phyloP scores from a whole-genome alignment of 441 rosid species.

The Isatis lusitanica region DNA sequence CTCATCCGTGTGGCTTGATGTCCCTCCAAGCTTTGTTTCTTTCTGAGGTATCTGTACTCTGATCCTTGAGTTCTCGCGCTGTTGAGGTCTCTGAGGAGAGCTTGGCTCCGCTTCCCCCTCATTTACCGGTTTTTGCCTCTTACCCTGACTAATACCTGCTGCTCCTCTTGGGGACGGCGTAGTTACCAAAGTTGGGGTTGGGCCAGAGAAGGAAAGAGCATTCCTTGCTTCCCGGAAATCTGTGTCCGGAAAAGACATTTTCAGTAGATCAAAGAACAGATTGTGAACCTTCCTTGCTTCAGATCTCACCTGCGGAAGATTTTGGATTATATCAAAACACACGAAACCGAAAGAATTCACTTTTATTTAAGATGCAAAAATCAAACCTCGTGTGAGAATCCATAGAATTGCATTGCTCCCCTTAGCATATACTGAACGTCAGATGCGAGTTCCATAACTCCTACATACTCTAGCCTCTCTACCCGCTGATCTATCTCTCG shows the following conservation, averaged over 20 bases:
- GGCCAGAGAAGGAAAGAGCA: conserved; percentile 68
- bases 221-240: conserved; percentile 85
- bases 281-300: conserved; percentile 98
- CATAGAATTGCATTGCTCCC: conserved; percentile 85
- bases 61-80: conserved; percentile 67
- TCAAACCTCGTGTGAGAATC: conserved; percentile 90
- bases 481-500: conserved; percentile 86
- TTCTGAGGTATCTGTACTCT: conserved; percentile 67
- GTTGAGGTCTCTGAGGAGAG: conserved; percentile 56
- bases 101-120: conserved; percentile 65
- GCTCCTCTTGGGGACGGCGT: conserved; percentile 57
- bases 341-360: neutral
- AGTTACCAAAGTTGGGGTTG: conserved; percentile 49
- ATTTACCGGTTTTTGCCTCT: conserved; percentile 60
- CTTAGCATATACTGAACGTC: conserved; percentile 90
- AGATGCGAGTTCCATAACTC: conserved; percentile 84
- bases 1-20: conserved; percentile 55
- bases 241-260: conserved; percentile 86
- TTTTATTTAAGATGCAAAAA: neutral
- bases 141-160: conserved; percentile 52
- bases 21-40: conserved; percentile 55
- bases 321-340: conserved; percentile 8
- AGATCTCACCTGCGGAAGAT: conserved; percentile 69
- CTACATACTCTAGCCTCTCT: conserved; percentile 77
- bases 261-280: conserved; percentile 93